These are phyloP conservation scores for Rhododendron henanense DNA, from an alignment of 148 eudicot genomes.

Conservation along the genomic window DNA sequence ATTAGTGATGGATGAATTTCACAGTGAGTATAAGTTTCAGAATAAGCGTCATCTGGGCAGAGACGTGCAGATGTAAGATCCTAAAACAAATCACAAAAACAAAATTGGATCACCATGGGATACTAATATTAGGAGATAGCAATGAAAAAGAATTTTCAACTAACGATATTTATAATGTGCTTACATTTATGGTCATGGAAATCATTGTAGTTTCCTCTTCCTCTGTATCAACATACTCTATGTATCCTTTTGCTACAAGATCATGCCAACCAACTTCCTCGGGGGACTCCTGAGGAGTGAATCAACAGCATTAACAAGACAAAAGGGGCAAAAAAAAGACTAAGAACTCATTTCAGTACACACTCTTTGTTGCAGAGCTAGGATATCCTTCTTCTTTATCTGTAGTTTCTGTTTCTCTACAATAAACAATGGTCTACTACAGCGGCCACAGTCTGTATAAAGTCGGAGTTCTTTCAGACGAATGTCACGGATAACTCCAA, in stretches of 20 bases:
- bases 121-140: neutral
- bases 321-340: neutral
- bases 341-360: neutral
- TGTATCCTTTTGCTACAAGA: constrained; percentile 84
- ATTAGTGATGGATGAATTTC: constrained; percentile 93
- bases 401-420: constrained; percentile 86
- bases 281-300: constrained; percentile 56
- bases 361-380: constrained; percentile 73
- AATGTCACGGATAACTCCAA: constrained; percentile 87
- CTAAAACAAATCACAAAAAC: constrained; percentile 27
- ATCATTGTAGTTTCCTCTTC: constrained; percentile 99
- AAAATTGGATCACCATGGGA: neutral
- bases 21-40: constrained; percentile 89
- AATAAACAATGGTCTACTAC: constrained; percentile 92
- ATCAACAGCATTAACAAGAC: neutral
- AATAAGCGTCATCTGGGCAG: constrained; percentile 77
- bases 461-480: constrained; percentile 80
- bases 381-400: constrained; percentile 79
- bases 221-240: constrained; percentile 91
- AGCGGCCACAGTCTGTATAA: constrained; percentile 93
- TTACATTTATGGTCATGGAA: constrained; percentile 91
- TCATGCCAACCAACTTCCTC: constrained; percentile 95
- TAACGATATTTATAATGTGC: neutral
- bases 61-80: constrained; percentile 71
- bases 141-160: neutral